Conservation (phyloP, 257 asterid species). For the Pogostemon cablin region DNA sequence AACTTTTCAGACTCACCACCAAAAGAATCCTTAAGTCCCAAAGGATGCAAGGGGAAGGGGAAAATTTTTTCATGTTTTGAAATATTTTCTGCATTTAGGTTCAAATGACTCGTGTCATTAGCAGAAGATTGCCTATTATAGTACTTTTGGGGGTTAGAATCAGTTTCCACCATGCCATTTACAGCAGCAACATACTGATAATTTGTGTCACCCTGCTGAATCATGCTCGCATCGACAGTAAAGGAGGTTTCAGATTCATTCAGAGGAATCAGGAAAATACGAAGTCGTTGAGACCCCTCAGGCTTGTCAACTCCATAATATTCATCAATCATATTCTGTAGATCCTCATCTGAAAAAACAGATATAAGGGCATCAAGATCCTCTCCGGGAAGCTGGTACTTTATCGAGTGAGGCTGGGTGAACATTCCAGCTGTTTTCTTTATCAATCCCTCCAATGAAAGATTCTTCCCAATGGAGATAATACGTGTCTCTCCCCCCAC, state of each 20-base stretch:
- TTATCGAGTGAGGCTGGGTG: slow-evolving; percentile 58
- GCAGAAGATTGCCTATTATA: slow-evolving; percentile 37
- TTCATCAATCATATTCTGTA: slow-evolving; percentile 78
- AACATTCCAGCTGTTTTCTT: slow-evolving; percentile 56
- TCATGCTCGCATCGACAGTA: slow-evolving; percentile 38
- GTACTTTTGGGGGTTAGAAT: slow-evolving; percentile 40
- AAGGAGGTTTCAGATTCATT: slow-evolving; percentile 51
- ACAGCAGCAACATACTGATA: slow-evolving; percentile 70
- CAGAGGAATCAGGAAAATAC: slow-evolving; percentile 66
- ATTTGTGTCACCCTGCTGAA: slow-evolving; percentile 49
- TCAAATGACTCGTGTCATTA: slow-evolving; percentile 37
- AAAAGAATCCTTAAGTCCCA: slow-evolving; percentile 41
- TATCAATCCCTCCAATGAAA: slow-evolving; percentile 55
- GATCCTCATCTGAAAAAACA: slow-evolving; percentile 69
- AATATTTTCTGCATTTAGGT: slow-evolving; percentile 41
- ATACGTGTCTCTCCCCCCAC: slow-evolving; percentile 74
- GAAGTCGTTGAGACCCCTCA: slow-evolving; percentile 70
- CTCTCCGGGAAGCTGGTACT: slow-evolving; percentile 80
- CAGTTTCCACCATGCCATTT: slow-evolving; percentile 54
- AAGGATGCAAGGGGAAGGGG: slow-evolving; percentile 40
- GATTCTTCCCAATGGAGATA: slow-evolving; percentile 49
- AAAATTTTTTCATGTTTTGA: slow-evolving; percentile 39
- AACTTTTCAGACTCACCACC: slow-evolving; percentile 41
- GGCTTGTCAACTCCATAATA: slow-evolving; percentile 55
- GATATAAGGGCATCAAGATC: slow-evolving; percentile 83